These are phyloP conservation scores for Zarea fungicola DNA, from an alignment of 2,329 filamentous ascomycete species.

Conservation along the genomic window DNA sequence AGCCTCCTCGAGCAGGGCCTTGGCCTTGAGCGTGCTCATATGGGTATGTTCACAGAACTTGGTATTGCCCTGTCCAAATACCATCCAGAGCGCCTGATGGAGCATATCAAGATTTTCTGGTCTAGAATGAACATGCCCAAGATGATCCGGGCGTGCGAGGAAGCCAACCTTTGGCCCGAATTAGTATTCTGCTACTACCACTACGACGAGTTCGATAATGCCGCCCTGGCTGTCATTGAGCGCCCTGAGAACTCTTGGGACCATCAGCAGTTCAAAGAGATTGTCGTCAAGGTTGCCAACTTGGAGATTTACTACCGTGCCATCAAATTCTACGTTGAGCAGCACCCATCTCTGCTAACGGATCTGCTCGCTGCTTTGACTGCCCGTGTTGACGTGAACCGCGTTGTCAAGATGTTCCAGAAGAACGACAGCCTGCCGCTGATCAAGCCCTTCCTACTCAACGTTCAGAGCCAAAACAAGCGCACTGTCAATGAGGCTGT, in stretches of 20 bases:
- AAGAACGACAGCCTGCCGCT: constrained; percentile 96
- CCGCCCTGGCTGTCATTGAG: constrained; percentile 95
- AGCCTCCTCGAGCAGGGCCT: constrained; percentile 89
- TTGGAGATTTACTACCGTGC: constrained; percentile 98
- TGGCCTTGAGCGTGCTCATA: constrained; percentile 85
- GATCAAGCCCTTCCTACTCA: constrained; percentile 97
- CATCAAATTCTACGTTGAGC: constrained; percentile 94
- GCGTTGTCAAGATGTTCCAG: constrained; percentile 98
- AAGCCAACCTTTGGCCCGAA: constrained; percentile 95
- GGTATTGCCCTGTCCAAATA: constrained; percentile 92
- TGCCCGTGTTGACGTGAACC: constrained; percentile 93
- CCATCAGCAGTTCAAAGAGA: constrained; percentile 99
- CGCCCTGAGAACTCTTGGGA: constrained; percentile 97
- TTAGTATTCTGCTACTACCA: constrained; percentile 97
- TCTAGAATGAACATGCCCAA: constrained; percentile 95
- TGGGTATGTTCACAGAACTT: constrained; percentile 94
- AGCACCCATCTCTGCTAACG: constrained; percentile 93
- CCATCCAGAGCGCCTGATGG: constrained; percentile 93
- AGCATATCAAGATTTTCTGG: constrained; percentile 99
- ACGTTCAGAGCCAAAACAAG: constrained; percentile 96
- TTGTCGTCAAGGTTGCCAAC: constrained; percentile 94
- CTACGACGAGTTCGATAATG: constrained; percentile 98
- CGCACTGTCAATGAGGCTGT: constrained; percentile 96
- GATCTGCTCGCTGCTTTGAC: constrained; percentile 89
- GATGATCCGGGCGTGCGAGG: constrained; percentile 89